Evolutionary conservation across 2,329 filamentous ascomycete species (phyloP), one percentile per base, ranked within the genome.

Genomic region (Dothistroma septosporum): DNA sequence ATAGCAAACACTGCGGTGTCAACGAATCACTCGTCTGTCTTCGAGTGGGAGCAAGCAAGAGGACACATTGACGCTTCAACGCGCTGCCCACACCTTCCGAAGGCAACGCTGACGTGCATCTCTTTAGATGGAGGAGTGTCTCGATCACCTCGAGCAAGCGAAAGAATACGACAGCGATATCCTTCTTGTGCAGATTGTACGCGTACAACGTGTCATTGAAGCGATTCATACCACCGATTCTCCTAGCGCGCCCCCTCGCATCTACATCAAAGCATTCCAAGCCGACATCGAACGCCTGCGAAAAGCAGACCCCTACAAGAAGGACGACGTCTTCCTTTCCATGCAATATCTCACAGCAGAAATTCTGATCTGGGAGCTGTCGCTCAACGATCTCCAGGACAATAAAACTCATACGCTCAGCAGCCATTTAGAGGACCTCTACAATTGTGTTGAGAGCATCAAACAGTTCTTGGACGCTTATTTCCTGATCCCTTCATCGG

Each of bases 171-270:
- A 69, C 6, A 71, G 65, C 59, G 71, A 73, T 44, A 55, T 65
- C 10, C 62, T 68, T n/a, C 67, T 73, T 5, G 68, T 71, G 2
- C 68, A 71, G 28, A 64, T 71, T 49, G 68, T 73, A 2, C 65
- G 69, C 3, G 60, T 69, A 19, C 70, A 73, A 53, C 66, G 65
- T 12, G 57, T 72, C 2, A 64, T 66, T 11, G 68, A 72, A 56
- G 61, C 70, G 1, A 66, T 70, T 5, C 60, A 64, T 24, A 64
- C 64, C 11, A 63, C 64, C 8, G 65, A 68, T 22, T 53, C 59
- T 14, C 62, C 70, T 10, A 62, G 60, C 21, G 70, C 65, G 10
- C 71, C 71, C 0, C 58, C 69, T 5, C 63, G 64, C n/a, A 61
- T 71, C 19, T 68, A 71, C 54, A 62, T 62, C 57, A 68, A 68